Conservation (phyloP, 1,139 yeast species). For the Petasospora rhodanensis region DNA sequence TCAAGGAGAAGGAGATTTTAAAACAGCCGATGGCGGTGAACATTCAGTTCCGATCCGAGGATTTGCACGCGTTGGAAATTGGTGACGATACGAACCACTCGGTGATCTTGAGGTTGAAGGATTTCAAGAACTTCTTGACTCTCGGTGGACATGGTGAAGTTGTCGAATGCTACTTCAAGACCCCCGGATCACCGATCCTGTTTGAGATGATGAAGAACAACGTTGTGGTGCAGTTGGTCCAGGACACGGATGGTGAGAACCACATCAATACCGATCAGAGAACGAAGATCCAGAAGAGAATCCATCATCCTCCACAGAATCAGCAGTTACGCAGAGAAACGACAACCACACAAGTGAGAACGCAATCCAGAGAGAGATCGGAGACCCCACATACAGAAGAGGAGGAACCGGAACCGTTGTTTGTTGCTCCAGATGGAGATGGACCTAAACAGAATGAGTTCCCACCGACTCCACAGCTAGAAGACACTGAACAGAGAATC, state of each 20-base stretch:
- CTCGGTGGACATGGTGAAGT: conserved; percentile 31
- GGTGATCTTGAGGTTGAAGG: conserved; percentile 42
- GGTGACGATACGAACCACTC: conserved; percentile 13
- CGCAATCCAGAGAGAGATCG: no score
- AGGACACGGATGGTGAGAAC: conserved; percentile 38
- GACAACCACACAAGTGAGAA: not conserved
- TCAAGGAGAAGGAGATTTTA: conserved; percentile 47
- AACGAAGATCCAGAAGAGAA: conserved; percentile 2
- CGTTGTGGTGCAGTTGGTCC: conserved; percentile 38
- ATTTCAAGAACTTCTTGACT: conserved; percentile 48
- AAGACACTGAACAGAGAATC: conserved; percentile 8
- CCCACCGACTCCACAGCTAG: not conserved
- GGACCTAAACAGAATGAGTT: not conserved
- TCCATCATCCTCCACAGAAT: conserved; percentile 1
- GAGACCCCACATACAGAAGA: not conserved
- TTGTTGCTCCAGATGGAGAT: conserved; percentile 8
- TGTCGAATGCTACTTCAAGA: conserved; percentile 44
- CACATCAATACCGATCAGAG: conserved; percentile 9
- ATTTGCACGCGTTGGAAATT: conserved; percentile 31
- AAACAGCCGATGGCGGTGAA: conserved; percentile 56
- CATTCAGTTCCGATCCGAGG: conserved; percentile 45
- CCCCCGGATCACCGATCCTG: conserved; percentile 51
- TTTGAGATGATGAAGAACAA: conserved; percentile 37
- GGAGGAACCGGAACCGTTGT: conserved; percentile 4
- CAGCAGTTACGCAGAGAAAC: not conserved